phyloP scores from a whole-genome alignment of 78 protist genomes.

The Planoprotostelium fungivorum region DNA sequence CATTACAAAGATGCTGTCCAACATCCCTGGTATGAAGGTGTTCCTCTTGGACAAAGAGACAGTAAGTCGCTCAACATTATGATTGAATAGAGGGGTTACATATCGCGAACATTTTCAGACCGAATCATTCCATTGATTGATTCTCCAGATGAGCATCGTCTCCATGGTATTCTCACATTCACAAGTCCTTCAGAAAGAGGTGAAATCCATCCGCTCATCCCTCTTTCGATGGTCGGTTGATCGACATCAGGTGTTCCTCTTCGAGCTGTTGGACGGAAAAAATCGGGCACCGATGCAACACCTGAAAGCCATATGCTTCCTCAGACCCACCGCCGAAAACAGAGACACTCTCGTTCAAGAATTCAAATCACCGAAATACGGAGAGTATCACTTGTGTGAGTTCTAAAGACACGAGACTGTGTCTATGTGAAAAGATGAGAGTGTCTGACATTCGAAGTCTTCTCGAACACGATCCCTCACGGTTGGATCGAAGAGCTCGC shows the following conservation, averaged over 20 bases:
- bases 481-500: not conserved
- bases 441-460: not conserved
- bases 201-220: not conserved
- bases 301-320: constrained; percentile 73
- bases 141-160: constrained; percentile 62
- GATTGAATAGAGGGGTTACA: too few relatives aligned
- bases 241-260: constrained; percentile 59
- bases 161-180: constrained; percentile 81
- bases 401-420: not conserved
- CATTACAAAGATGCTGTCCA: constrained; percentile 54
- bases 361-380: constrained; percentile 71
- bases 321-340: constrained; percentile 85
- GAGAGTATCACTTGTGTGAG: constrained; percentile 81
- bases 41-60: constrained; percentile 87
- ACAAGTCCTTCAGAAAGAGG: constrained; percentile 85
- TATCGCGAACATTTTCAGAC: too few relatives aligned
- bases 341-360: constrained; percentile 55
- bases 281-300: constrained; percentile 74
- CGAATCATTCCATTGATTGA: not conserved
- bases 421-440: too few relatives aligned
- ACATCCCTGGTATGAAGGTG: constrained; percentile 82
- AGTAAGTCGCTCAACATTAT: too few relatives aligned
- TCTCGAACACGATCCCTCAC: not conserved
- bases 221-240: too few relatives aligned
- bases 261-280: constrained; percentile 73